Conservation (phyloP, 176 grass and related monocot species). For the Oryza rufipogon region DNA sequence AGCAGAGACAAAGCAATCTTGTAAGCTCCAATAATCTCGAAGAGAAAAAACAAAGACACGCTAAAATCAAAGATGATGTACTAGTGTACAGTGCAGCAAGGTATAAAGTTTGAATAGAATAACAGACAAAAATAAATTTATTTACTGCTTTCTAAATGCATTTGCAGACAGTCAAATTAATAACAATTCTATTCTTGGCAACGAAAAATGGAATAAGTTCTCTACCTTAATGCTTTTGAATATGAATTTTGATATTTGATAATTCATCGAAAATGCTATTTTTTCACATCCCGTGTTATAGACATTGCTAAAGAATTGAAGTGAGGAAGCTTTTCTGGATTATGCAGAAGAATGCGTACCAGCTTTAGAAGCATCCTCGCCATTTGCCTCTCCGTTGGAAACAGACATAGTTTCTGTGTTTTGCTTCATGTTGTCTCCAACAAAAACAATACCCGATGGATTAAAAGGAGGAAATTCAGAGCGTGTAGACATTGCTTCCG, state of each 20-base stretch:
- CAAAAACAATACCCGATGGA: conserved; percentile 71
- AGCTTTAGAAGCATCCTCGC: conserved; percentile 67
- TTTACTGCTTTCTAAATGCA: neutral
- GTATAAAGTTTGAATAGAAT: neutral
- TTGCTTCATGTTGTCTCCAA: conserved; percentile 63
- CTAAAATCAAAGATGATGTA: neutral
- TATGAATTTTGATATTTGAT: conserved; percentile 16
- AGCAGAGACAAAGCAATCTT: conserved; percentile 27
- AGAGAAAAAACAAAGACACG: neutral
- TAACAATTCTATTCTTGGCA: neutral
- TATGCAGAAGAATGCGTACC: conserved; percentile 49
- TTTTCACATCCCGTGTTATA: neutral
- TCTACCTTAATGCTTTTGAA: neutral
- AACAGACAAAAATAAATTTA: too few species aligned
- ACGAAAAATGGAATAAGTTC: conserved; percentile 19
- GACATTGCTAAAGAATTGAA: neutral
- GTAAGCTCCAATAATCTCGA: neutral
- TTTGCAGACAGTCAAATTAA: conserved; percentile 1
- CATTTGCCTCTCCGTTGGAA: conserved; percentile 55
- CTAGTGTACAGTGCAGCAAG: neutral
- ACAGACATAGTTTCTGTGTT: conserved; percentile 42
- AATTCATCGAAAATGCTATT: neutral
- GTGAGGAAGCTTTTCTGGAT: neutral
- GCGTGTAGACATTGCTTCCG: conserved; percentile 82
- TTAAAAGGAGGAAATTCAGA: conserved; percentile 93